phyloP scores from a whole-genome alignment of 441 rosid genomes.

The Bocquillonia castaneifolia region DNA sequence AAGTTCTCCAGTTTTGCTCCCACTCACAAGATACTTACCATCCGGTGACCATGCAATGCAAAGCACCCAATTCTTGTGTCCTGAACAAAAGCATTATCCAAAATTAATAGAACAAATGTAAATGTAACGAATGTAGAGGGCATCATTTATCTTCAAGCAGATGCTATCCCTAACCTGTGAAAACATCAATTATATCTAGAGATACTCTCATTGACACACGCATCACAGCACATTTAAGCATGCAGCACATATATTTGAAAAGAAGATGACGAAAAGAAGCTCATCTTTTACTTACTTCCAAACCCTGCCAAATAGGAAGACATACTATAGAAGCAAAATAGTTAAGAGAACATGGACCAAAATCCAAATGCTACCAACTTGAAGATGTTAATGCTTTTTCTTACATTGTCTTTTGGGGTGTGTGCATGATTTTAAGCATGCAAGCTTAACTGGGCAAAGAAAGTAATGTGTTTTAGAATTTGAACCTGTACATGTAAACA shows the following conservation, averaged over 20 bases:
- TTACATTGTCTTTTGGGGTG: not conserved
- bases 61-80: conserved; percentile 98
- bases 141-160: not conserved
- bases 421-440: not conserved
- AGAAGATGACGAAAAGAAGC: not conserved
- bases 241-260: not conserved
- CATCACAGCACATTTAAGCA: not conserved
- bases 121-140: not conserved
- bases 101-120: not conserved
- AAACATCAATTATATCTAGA: not conserved
- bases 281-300: not conserved
- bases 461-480: not conserved
- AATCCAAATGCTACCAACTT: too few species aligned
- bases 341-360: not conserved
- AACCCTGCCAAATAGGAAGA: not conserved
- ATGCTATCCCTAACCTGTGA: not conserved
- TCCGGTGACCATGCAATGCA: conserved; percentile 96
- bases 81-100: conserved; percentile 33
- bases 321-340: not conserved
- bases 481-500: conserved; percentile 90
- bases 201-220: not conserved
- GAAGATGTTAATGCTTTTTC: not conserved
- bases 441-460: not conserved
- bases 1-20: conserved; percentile 89
- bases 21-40: conserved; percentile 88